phyloP scores from a whole-genome alignment of 2,329 filamentous ascomycete species.

The Coleophoma crateriformis region DNA sequence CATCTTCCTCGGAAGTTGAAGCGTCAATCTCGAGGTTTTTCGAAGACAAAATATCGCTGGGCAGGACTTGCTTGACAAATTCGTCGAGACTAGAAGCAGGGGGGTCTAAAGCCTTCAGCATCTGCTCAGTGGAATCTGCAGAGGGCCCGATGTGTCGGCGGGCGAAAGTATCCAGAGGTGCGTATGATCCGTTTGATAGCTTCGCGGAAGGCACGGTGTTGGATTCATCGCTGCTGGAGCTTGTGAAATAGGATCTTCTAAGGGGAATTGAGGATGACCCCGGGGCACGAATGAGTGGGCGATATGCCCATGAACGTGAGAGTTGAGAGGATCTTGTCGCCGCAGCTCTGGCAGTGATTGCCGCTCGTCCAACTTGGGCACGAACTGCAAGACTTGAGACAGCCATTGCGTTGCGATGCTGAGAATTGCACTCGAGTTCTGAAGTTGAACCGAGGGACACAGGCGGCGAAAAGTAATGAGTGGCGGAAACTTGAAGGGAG shows the following conservation, averaged over 20 bases:
- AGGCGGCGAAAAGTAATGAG: slow-evolving; percentile 1
- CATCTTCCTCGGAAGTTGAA: slow-evolving; percentile 26
- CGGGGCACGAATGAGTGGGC: slow-evolving; percentile 11
- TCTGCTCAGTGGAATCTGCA: slow-evolving; percentile 61
- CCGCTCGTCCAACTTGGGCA: slow-evolving; percentile 15
- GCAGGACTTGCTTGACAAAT: slow-evolving; percentile 81
- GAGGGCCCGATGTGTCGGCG: slow-evolving; percentile 85
- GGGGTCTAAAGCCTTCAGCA: slow-evolving; percentile 76
- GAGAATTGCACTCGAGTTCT: background rate
- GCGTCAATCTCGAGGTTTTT: slow-evolving; percentile 53
- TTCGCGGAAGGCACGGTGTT: slow-evolving; percentile 12
- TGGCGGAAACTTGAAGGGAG: background rate
- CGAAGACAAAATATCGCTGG: slow-evolving; percentile 68
- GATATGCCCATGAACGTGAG: slow-evolving; percentile 17
- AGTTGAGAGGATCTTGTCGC: slow-evolving; percentile 7
- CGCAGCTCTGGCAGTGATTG: slow-evolving; percentile 10
- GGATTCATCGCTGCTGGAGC: slow-evolving; percentile 21
- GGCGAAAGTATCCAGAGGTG: slow-evolving; percentile 55
- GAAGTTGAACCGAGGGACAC: background rate
- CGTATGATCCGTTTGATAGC: slow-evolving; percentile 30
- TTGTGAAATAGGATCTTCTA: slow-evolving; percentile 25
- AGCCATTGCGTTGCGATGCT: slow-evolving; percentile 11
- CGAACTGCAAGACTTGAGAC: slow-evolving; percentile 17
- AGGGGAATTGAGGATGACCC: slow-evolving; percentile 7
- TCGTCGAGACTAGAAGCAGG: slow-evolving; percentile 69